These are phyloP conservation scores for Penicillium sp. DNA, from an alignment of 2,329 filamentous ascomycete genomes.

Conservation along the genomic window DNA sequence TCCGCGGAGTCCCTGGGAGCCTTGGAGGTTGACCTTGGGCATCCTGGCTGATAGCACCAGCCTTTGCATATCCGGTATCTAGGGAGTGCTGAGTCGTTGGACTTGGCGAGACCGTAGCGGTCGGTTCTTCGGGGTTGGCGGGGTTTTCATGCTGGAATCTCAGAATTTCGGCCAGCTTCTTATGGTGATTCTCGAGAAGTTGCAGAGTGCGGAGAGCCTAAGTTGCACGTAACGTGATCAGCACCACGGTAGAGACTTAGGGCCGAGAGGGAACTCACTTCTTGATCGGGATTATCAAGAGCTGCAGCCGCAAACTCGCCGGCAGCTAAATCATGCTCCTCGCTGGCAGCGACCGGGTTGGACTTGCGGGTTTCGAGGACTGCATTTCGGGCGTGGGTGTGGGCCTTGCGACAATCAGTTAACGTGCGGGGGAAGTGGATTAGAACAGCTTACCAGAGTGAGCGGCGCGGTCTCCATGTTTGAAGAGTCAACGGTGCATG, in stretches of 20 bases:
- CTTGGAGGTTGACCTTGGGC: slow-evolving; percentile 39
- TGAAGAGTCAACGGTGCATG: not conserved
- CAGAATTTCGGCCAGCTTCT: slow-evolving; percentile 76
- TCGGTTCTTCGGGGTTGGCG: slow-evolving; percentile 20
- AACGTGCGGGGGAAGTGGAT: not conserved
- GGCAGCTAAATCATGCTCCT: slow-evolving; percentile 84
- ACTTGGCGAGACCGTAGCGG: slow-evolving; percentile 5
- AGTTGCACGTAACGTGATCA: slow-evolving; percentile 31
- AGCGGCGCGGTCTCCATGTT: slow-evolving; percentile 69
- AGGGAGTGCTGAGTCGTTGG: slow-evolving; percentile 17
- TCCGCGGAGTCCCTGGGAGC: slow-evolving; percentile 41
- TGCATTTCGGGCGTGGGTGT: slow-evolving; percentile 85
- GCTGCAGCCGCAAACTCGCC: slow-evolving; percentile 83
- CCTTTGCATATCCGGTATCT: slow-evolving; percentile 22
- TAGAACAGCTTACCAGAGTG: slow-evolving; percentile 54
- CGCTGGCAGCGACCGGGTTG: slow-evolving; percentile 77
- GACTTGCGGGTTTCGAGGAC: slow-evolving; percentile 66
- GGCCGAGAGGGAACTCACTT: slow-evolving; percentile 42
- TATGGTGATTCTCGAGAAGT: slow-evolving; percentile 85
- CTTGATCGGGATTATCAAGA: slow-evolving; percentile 63
- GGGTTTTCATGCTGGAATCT: slow-evolving; percentile 64
- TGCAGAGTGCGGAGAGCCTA: slow-evolving; percentile 80
- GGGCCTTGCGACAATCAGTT: slow-evolving; percentile 57
- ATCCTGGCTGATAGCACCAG: slow-evolving; percentile 29
- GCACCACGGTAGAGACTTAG: slow-evolving; percentile 6